Evolutionary conservation across 2,329 filamentous ascomycete species (phyloP).

Genomic region (Dothidotthia symphoricarpi): DNA sequence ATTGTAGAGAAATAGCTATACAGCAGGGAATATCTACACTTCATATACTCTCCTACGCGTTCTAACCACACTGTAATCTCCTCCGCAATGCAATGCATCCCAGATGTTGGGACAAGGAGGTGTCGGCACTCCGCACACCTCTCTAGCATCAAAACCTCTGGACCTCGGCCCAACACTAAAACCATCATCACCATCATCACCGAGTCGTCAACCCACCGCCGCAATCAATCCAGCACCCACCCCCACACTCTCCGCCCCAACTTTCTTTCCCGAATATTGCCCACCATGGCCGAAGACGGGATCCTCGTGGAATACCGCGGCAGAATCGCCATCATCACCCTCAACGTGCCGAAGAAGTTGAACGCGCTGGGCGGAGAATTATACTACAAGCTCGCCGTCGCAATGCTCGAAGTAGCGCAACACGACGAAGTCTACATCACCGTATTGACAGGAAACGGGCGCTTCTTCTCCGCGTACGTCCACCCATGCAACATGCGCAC

Average conservation of each 20-base stretch:
- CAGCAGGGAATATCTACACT: no score
- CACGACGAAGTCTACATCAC: constrained; percentile 82
- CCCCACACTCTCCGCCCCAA: neutral
- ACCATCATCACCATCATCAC: neutral
- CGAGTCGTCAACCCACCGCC: neutral
- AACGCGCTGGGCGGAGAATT: constrained; percentile 71
- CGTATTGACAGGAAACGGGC: constrained; percentile 76
- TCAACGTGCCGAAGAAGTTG: constrained; percentile 82
- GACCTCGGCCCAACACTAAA: constrained; percentile 7
- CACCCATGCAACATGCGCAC: no score
- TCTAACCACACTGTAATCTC: no score
- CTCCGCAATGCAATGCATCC: no score
- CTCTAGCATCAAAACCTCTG: neutral
- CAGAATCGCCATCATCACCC: constrained; percentile 77
- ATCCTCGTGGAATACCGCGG: constrained; percentile 63
- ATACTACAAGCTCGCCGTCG: constrained; percentile 74
- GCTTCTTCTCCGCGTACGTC: constrained; percentile 83
- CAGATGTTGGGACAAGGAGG: no score
- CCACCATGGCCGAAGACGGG: constrained; percentile 45
- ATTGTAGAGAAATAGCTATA: no score
- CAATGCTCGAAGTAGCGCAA: constrained; percentile 73
- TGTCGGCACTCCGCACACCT: neutral
- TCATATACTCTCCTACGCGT: no score
- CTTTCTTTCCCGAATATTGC: neutral
- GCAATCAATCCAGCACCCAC: constrained; percentile 2